Percentiles rank a stretch among this genome's conserved stretches.
Evolutionary conservation across 805 yeast genomes (phyloP).

Genomic region (Candida easanensis): DNA sequence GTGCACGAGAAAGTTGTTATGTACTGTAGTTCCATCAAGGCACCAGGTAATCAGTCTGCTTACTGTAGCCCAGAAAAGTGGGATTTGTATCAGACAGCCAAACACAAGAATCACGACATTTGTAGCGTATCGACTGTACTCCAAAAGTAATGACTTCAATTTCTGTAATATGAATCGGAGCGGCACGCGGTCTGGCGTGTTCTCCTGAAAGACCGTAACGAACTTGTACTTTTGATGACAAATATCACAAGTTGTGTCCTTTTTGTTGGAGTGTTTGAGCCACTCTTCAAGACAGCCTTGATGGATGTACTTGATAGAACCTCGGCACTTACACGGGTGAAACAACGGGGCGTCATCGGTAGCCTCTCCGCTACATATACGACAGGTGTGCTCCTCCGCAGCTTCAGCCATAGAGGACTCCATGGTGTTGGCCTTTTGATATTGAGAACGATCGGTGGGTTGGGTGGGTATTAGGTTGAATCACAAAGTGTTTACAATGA

Average conservation of each 20-base stretch:
- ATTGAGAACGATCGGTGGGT: too few relatives aligned
- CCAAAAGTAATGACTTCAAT: conserved; percentile 20
- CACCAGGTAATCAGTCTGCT: conserved; percentile 55
- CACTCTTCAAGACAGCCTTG: conserved; percentile 89
- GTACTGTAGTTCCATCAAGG: conserved; percentile 52
- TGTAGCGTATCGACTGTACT: conserved; percentile 17
- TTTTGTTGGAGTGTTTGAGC: conserved; percentile 56
- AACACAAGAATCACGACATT: conserved; percentile 29
- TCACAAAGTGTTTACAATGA: too few relatives aligned
- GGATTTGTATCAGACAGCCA: conserved; percentile 50
- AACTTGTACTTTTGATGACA: conserved; percentile 76
- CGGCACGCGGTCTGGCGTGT: conserved; percentile 68
- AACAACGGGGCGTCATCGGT: conserved; percentile 72
- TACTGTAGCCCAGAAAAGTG: conserved; percentile 53
- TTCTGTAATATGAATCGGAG: conserved; percentile 42
- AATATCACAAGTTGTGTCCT: conserved; percentile 73
- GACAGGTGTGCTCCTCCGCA: conserved; percentile 56
- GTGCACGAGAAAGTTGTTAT: conserved; percentile 22
- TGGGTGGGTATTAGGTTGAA: too few relatives aligned
- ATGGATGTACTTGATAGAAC: conserved; percentile 90
- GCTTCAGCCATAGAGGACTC: background rate
- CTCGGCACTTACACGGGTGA: conserved; percentile 92
- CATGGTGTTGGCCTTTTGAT: background rate
- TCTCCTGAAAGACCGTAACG: conserved; percentile 58
- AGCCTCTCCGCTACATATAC: conserved; percentile 94